Conservation (phyloP, 345 rosid species). For the Anastatica hierochuntica region DNA sequence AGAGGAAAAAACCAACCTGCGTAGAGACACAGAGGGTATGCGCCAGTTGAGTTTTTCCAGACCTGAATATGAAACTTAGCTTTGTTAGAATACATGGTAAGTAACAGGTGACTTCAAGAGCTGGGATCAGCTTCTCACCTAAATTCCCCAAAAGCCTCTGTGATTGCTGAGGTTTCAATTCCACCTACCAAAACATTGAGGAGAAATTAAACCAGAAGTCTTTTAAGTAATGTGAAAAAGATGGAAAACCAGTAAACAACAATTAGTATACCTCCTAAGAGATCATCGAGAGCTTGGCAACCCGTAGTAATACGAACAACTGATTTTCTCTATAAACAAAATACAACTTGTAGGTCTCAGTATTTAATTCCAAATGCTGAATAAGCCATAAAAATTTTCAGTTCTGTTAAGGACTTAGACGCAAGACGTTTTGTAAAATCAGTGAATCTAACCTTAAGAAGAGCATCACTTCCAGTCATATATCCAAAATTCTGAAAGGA, state of each 20-base stretch:
- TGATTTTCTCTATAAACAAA: conserved; percentile 43
- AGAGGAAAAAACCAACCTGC: conserved; percentile 42
- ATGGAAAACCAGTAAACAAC: background rate
- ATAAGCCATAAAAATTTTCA: conserved; percentile 3
- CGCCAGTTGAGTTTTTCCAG: conserved; percentile 88
- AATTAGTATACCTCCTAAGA: conserved; percentile 53
- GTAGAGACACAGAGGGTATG: conserved; percentile 80
- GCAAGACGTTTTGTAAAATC: background rate
- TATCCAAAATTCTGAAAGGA: conserved; percentile 69
- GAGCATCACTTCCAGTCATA: conserved; percentile 87
- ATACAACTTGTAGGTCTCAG: background rate
- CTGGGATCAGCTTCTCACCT: conserved; percentile 37
- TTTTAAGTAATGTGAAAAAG: background rate
- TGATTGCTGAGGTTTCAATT: conserved; percentile 61
- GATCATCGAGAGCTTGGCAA: conserved; percentile 90
- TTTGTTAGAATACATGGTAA: background rate
- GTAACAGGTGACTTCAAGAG: background rate
- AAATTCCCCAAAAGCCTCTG: conserved; percentile 94
- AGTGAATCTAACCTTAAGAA: conserved; percentile 50
- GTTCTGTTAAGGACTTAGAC: background rate
- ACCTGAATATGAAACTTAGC: conserved; percentile 34
- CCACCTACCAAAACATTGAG: conserved; percentile 54
- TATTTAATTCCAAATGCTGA: background rate
- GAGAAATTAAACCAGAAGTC: background rate
- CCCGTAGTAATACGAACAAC: conserved; percentile 85